These are phyloP conservation scores for Echeveria elegans DNA, from an alignment of 164 flowering plant genomes.

Conservation along the genomic window DNA sequence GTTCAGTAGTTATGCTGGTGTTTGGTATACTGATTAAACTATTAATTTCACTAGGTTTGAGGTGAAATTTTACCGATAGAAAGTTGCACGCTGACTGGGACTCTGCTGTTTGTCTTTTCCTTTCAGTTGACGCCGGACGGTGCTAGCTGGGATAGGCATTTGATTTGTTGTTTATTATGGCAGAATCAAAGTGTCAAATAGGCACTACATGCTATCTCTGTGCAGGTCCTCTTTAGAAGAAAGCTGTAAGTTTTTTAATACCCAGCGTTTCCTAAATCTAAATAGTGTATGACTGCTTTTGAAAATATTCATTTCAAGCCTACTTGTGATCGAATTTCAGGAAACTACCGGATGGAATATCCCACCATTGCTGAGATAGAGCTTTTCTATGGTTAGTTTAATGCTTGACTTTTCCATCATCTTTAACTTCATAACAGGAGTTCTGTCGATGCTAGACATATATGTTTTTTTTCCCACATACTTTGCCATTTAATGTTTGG, in stretches of 20 bases:
- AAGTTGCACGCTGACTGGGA: no score
- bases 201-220: conserved; percentile 55
- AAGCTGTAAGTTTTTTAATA: conserved; percentile 32
- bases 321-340: conserved; percentile 25
- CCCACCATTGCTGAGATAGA: conserved; percentile 60
- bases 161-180: not conserved
- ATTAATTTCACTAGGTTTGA: no score
- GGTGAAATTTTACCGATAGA: no score
- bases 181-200: not conserved
- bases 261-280: not conserved
- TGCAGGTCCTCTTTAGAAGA: conserved; percentile 84
- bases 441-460: no score
- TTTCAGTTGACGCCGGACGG: no score
- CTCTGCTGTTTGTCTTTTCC: no score
- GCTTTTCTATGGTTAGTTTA: conserved; percentile 73
- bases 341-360: conserved; percentile 76
- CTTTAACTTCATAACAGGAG: no score
- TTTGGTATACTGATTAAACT: no score
- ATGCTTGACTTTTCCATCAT: not conserved
- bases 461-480: no score
- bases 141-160: no score
- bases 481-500: not conserved
- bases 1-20: no score
- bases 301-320: not conserved
- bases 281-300: not conserved